phyloP scores from a whole-genome alignment of 768 basidiomycete genomes.

The Amanita muscaria region DNA sequence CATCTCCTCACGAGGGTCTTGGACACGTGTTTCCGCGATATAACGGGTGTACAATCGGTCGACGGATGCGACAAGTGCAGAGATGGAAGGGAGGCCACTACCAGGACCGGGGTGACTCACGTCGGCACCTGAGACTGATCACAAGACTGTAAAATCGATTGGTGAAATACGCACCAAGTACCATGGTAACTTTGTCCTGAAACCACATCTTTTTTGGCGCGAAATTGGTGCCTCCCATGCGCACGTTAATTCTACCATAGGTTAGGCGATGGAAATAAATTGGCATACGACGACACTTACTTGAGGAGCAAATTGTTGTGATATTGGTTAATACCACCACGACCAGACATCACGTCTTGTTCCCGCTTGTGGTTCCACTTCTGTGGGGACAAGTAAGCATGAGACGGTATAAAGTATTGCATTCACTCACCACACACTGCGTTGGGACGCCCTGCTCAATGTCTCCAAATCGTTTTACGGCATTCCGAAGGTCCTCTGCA shows the following conservation, averaged over 20 bases:
- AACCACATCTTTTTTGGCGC: constrained; percentile 24
- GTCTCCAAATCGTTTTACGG: constrained; percentile 54
- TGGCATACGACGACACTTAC: constrained; percentile 18
- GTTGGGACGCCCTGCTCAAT: constrained; percentile 17
- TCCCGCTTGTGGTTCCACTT: constrained; percentile 13
- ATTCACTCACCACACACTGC: constrained; percentile 2
- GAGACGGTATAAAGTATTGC: no score
- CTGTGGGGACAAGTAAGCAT: background rate
- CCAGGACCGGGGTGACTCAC: constrained; percentile 60
- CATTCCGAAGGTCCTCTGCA: constrained; percentile 34
- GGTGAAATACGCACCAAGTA: constrained; percentile 31
- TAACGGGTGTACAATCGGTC: constrained; percentile 41
- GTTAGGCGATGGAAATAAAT: background rate
- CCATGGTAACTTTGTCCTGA: constrained; percentile 23
- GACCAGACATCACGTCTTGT: constrained; percentile 19
- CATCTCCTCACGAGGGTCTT: constrained; percentile 37
- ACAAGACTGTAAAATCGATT: background rate
- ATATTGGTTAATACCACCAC: constrained; percentile 36
- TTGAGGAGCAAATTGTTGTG: constrained; percentile 50
- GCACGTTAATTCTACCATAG: constrained; percentile 38
- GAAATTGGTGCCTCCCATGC: constrained; percentile 43
- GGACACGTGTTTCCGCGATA: constrained; percentile 30
- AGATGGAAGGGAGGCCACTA: constrained; percentile 40
- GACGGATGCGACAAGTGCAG: constrained; percentile 49
- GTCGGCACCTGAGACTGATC: constrained; percentile 36